Evolutionary conservation across 1,139 yeast species (phyloP).

Genomic region (Torulaspora globosa): DNA sequence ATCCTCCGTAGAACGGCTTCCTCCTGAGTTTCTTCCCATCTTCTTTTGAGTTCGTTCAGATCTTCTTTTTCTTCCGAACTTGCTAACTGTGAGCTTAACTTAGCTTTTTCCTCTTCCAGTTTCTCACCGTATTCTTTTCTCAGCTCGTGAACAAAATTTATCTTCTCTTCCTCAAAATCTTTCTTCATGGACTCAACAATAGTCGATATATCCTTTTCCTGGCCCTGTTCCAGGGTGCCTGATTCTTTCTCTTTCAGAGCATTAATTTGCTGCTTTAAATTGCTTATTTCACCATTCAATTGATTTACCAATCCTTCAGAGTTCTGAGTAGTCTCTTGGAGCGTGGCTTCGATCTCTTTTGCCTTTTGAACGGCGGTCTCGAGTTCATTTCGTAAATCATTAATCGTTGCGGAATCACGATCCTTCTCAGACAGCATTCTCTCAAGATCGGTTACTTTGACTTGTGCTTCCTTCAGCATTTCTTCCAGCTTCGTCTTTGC

Average conservation of each 20-base stretch:
- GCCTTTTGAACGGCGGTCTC: conserved; percentile 18
- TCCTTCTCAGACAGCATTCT: conserved; percentile 23
- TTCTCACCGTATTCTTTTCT: conserved; percentile 23
- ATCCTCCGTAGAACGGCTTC: conserved; percentile 28
- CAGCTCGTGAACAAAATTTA: conserved; percentile 18
- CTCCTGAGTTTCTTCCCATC: conserved; percentile 30
- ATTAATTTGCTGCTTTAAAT: conserved; percentile 17
- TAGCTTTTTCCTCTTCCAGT: conserved; percentile 21
- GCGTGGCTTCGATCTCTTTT: conserved; percentile 20
- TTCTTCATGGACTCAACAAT: conserved; percentile 29
- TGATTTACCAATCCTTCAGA: conserved; percentile 13
- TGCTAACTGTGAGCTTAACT: conserved; percentile 15
- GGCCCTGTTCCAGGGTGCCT: conserved; percentile 9
- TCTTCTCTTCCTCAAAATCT: conserved; percentile 27
- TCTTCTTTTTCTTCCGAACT: conserved; percentile 5
- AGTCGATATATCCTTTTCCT: conserved; percentile 13
- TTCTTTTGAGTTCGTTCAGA: conserved; percentile 16
- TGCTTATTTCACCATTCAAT: conserved; percentile 16
- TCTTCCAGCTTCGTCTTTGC: conserved; percentile 23
- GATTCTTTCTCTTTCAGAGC: conserved; percentile 13
- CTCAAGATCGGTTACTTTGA: conserved; percentile 21
- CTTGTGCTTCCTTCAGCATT: conserved; percentile 16
- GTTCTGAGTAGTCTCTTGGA: conserved; percentile 15
- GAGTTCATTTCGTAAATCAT: conserved; percentile 30
- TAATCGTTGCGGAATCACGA: conserved; percentile 28